phyloP scores from a whole-genome alignment of 2,329 filamentous ascomycete species.

The Botrytis medusae region DNA sequence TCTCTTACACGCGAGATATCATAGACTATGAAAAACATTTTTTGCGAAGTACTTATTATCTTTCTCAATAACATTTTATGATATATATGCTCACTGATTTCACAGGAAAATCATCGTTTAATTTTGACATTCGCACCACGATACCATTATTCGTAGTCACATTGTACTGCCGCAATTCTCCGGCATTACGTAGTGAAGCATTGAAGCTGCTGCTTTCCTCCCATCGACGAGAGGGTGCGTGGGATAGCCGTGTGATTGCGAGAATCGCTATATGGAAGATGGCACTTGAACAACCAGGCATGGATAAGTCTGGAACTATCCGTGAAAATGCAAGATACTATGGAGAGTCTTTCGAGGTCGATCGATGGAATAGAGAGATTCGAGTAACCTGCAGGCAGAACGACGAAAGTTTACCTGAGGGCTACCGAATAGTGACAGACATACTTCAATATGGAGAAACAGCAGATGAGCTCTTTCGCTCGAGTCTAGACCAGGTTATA shows the following conservation, averaged over 20 bases:
- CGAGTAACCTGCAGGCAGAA: constrained; percentile 27
- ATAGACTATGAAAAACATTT: constrained; percentile 6
- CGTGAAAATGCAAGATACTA: constrained; percentile 27
- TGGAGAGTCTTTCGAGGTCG: constrained; percentile 28
- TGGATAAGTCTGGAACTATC: constrained; percentile 28
- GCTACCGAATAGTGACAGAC: constrained; percentile 3
- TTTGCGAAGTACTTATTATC: constrained; percentile 1
- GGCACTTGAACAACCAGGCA: constrained; percentile 31
- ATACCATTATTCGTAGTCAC: constrained; percentile 63
- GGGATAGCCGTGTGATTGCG: constrained; percentile 48
- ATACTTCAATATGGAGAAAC: constrained; percentile 9
- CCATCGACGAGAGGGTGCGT: constrained; percentile 64
- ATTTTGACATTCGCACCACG: constrained; percentile 49
- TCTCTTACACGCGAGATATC: constrained; percentile 9
- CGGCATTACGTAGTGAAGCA: constrained; percentile 55
- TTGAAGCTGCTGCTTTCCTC: constrained; percentile 60
- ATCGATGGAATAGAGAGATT: constrained; percentile 24
- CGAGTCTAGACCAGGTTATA: not conserved
- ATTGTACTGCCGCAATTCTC: constrained; percentile 59
- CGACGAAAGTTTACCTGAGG: not conserved
- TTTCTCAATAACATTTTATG: too few species aligned
- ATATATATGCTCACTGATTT: not conserved
- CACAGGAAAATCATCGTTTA: constrained; percentile 21
- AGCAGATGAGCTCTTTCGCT: not conserved
- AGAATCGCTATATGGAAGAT: constrained; percentile 34